Evolutionary conservation across 2,329 filamentous ascomycete genomes (phyloP), one percentile per base, ranked within the genome.

Genomic region (Penicillium sp.): DNA sequence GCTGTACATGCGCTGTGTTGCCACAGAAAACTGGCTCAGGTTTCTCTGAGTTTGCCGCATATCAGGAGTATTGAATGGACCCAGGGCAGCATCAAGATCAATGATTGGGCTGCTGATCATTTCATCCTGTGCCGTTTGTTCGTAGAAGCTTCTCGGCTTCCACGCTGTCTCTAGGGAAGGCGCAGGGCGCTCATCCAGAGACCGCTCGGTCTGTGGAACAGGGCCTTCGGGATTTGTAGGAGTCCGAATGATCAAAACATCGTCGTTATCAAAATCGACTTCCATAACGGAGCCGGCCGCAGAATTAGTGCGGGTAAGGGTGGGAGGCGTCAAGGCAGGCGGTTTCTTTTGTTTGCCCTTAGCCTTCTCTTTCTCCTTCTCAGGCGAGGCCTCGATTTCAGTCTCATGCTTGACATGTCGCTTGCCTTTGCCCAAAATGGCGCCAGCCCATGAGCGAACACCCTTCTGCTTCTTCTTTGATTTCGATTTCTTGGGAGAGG

Each of bases 81-180:
- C 93, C 1, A 98, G 82, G 26, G 93, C 95, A 19, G 93, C 93
- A 76, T 99, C 95, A 43, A 99, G 79, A 73, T 99, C 95, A 61
- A 99, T 96, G 73, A 97, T 89, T 8, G 90, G 88, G 68, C 87
- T 67, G 43, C 59, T 90, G 52, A 88, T 83, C 3, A 84, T 73
- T 57, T 96, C 90, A 47, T 87, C 85, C 9, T 85, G 81, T 2
- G 68, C 60, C 39, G 52, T 70, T 58, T 78, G 76, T 46, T 78
- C 76, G 47, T 78, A 78, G 52, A 78, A 78, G 51, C 75, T 78
- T 51, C 70, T 69, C 22, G 76, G 76, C 59, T 78, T 78, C 76
- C 76, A 78, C 8, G 76, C 67, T 8, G 61, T 67, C 48, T 78
- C 76, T 8, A 48, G 22, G n/a, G 66, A 49, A 33, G 66, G 49